Conservation (phyloP, 202 grass and related monocot genomes). For the Musa balbisiana region DNA sequence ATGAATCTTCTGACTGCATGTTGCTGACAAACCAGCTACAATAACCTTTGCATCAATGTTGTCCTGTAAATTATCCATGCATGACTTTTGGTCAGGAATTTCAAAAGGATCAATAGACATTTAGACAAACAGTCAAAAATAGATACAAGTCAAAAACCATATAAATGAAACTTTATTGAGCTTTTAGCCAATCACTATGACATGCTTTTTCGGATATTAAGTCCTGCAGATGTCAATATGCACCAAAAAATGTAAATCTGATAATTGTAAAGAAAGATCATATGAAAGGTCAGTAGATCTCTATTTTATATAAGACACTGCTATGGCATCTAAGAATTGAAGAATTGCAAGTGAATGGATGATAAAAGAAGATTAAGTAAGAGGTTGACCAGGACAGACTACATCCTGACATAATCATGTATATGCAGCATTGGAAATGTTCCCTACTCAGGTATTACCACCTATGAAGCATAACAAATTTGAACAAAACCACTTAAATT, state of each 20-base stretch:
- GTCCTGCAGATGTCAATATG: neutral
- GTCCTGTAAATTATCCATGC: slow-evolving; percentile 59
- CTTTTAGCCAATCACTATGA: neutral
- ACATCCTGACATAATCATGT: neutral
- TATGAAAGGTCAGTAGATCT: neutral
- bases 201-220: no score
- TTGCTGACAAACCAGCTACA: slow-evolving; percentile 90
- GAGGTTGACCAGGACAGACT: neutral
- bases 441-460: neutral
- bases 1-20: slow-evolving; percentile 99
- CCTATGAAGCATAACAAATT: neutral
- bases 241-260: neutral
- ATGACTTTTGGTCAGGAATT: slow-evolving; percentile 1
- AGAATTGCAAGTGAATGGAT: neutral
- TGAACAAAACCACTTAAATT: neutral
- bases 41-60: slow-evolving; percentile 79
- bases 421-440: neutral
- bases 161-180: neutral
- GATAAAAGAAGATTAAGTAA: neutral
- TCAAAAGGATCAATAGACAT: neutral
- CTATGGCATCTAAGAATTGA: neutral
- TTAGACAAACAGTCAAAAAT: neutral
- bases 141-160: neutral
- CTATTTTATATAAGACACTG: neutral
- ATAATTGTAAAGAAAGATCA: neutral